Conservation (phyloP, 1,139 yeast species). For the Pneumocystis wakefieldiae region DNA sequence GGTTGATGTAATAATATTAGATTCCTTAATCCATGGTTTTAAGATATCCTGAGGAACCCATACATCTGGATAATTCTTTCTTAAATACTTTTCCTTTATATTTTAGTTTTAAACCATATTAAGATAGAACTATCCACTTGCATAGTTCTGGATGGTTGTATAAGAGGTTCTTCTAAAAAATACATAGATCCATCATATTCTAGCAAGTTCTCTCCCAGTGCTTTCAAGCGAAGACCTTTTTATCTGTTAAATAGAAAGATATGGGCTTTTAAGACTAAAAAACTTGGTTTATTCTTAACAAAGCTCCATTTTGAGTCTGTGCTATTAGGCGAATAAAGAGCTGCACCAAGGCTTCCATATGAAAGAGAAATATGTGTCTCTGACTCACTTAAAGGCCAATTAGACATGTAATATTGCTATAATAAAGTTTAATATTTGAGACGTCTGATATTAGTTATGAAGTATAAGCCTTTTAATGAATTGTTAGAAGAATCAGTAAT, state of each 20-base stretch:
- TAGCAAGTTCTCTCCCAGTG: neutral
- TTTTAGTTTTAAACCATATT: neutral
- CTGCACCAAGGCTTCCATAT: constrained; percentile 1
- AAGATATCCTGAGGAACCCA: neutral
- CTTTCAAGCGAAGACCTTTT: neutral
- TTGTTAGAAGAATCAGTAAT: no score
- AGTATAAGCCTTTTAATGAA: neutral
- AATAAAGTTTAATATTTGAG: neutral
- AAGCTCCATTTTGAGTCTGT: neutral
- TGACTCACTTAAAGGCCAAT: neutral
- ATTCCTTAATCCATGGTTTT: neutral
- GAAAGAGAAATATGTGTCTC: constrained; percentile 1
- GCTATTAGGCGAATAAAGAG: neutral
- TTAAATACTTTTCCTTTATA: neutral
- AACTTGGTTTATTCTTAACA: neutral
- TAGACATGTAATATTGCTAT: neutral
- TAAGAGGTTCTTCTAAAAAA: neutral
- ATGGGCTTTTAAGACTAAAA: neutral
- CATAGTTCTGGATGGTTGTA: neutral
- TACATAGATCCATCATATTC: neutral
- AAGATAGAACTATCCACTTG: neutral
- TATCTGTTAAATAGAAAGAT: neutral
- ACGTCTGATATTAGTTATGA: neutral
- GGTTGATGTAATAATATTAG: neutral
- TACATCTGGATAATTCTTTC: neutral